These are phyloP conservation scores for Moricandia arvensis DNA, from an alignment of 345 rosid genomes.

Conservation along the genomic window DNA sequence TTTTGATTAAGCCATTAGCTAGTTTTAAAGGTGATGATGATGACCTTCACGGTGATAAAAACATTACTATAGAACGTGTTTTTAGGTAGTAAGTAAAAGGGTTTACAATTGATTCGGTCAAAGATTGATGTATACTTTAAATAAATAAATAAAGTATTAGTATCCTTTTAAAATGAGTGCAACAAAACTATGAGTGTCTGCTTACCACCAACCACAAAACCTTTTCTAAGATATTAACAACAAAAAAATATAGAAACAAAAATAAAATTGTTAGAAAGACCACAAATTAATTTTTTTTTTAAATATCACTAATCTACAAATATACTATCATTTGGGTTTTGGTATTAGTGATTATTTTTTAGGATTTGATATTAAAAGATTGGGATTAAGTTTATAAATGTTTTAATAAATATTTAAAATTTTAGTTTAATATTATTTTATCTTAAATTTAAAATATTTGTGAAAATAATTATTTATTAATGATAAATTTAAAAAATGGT, in stretches of 20 bases:
- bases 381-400: too few species aligned
- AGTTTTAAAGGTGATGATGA: constrained; percentile 28
- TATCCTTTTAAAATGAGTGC: neutral
- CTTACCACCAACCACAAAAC: neutral
- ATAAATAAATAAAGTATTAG: neutral
- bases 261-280: too few species aligned
- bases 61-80: neutral
- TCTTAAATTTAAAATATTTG: too few species aligned
- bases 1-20: constrained; percentile 25
- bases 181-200: neutral
- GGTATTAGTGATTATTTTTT: too few species aligned
- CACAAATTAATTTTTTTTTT: too few species aligned
- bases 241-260: neutral
- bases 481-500: too few species aligned
- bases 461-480: too few species aligned
- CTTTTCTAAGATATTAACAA: neutral
- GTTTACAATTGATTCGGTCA: constrained; percentile 13
- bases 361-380: too few species aligned
- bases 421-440: too few species aligned
- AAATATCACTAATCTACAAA: too few species aligned
- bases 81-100: neutral
- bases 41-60: constrained; percentile 1
- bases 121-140: constrained; percentile 5
- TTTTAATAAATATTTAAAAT: too few species aligned
- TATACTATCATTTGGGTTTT: too few species aligned